Conservation (phyloP, 257 asterid genomes). For the Verbascum thapsus region DNA sequence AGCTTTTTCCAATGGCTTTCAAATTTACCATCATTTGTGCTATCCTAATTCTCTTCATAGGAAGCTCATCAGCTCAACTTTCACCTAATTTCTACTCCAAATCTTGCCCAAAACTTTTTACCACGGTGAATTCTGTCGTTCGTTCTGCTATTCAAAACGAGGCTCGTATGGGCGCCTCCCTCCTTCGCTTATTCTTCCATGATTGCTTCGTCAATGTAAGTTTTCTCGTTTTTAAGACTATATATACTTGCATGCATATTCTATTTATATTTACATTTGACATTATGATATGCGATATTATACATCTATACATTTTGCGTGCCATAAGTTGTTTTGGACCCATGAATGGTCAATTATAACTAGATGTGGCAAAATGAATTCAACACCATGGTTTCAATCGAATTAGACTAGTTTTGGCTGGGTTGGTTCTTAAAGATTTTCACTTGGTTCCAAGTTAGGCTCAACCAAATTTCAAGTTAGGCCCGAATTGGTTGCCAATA, state of each 20-base stretch:
- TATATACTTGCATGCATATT: background rate
- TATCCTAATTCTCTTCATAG: slow-evolving; percentile 38
- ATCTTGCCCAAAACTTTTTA: slow-evolving; percentile 65
- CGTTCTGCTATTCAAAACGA: slow-evolving; percentile 60
- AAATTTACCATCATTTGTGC: slow-evolving; percentile 41
- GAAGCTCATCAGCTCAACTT: slow-evolving; percentile 72
- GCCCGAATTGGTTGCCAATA: too few relatives aligned
- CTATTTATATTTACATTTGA: too few relatives aligned
- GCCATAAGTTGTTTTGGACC: too few relatives aligned
- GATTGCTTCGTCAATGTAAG: slow-evolving; percentile 90
- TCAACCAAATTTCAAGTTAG: too few relatives aligned
- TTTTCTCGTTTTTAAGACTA: background rate
- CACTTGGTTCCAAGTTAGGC: too few relatives aligned
- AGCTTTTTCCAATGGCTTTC: slow-evolving; percentile 45
- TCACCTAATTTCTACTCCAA: slow-evolving; percentile 52
- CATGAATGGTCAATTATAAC: too few relatives aligned
- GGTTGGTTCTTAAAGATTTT: too few relatives aligned
- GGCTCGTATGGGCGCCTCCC: slow-evolving; percentile 92
- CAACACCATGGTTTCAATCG: too few relatives aligned
- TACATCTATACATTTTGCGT: too few relatives aligned
- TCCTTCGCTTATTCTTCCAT: slow-evolving; percentile 84
- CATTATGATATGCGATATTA: too few relatives aligned
- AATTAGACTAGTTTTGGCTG: too few relatives aligned
- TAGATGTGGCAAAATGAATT: too few relatives aligned
- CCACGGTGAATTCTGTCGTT: slow-evolving; percentile 51